Conservation (phyloP, 345 rosid species). For the Acer campestre region DNA sequence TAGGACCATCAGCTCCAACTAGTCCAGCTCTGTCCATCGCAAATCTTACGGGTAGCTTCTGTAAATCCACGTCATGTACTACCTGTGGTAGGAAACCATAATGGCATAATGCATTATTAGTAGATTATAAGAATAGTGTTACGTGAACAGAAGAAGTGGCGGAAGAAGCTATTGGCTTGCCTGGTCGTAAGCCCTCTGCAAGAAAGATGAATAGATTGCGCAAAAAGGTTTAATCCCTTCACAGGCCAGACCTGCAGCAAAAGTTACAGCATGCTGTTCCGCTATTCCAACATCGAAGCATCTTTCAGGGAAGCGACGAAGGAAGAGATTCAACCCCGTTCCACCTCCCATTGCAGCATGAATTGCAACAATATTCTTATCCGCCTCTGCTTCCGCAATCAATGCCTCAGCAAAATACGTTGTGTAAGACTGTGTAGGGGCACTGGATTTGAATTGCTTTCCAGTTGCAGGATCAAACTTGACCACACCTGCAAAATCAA, state of each 20-base stretch:
- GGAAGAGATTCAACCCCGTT: slow-evolving; percentile 86
- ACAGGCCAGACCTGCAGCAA: slow-evolving; percentile 97
- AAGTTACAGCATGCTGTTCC: slow-evolving; percentile 97
- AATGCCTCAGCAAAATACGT: slow-evolving; percentile 95
- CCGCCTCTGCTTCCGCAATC: slow-evolving; percentile 88
- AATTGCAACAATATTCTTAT: slow-evolving; percentile 83
- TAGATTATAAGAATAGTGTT: background rate
- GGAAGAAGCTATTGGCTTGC: slow-evolving; percentile 39
- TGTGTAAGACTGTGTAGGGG: slow-evolving; percentile 72
- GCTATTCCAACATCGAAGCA: slow-evolving; percentile 98
- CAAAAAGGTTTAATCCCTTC: slow-evolving; percentile 97
- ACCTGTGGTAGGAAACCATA: slow-evolving; percentile 51
- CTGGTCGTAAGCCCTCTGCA: slow-evolving; percentile 99
- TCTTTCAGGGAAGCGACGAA: slow-evolving; percentile 78
- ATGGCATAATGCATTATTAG: slow-evolving; percentile 2
- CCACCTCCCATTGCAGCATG: slow-evolving; percentile 99
- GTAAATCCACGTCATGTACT: slow-evolving; percentile 95
- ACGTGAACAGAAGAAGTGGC: background rate
- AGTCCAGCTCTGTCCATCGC: slow-evolving; percentile 99
- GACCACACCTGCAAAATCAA: slow-evolving; percentile 64
- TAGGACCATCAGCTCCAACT: slow-evolving; percentile 99
- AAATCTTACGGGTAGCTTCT: slow-evolving; percentile 92
- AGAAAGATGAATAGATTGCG: slow-evolving; percentile 89
- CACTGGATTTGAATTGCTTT: slow-evolving; percentile 81
- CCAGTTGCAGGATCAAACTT: slow-evolving; percentile 97